Base-by-base conservation (phyloP, 306 rosid species). In the Calophaca sinica region DNA sequence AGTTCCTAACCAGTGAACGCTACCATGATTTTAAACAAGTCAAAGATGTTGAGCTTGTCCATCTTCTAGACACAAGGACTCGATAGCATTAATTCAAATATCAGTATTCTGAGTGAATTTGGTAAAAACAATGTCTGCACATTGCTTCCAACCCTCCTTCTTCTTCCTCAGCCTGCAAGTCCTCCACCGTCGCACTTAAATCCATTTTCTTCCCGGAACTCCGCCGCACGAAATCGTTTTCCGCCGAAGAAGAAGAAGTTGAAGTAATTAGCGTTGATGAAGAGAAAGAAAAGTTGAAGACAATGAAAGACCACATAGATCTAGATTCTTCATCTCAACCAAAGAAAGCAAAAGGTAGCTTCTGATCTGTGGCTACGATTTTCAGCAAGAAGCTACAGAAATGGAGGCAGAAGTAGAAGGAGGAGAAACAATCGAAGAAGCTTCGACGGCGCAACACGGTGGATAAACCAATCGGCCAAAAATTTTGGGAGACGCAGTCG, bases 381-480 rank as follows among this genome's bases (percentile, higher is more conserved):
- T 93, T 93, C 87, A 93, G 96, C 86, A 93, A 93, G 75, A 93
- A 93, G 64, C 51, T 91, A 35, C 96, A 93, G 88, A 90, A 93
- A 65, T 93, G 96, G 96, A 80, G 98, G 68, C 91, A 89, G 75
- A 93, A 93, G 73, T 96, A 93, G 86, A 90, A 90, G 87, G 79
- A 54, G 70, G 93, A 93, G 86, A 89, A 90, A 86, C 77, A 7
- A 2, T 9, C 83, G 50, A 93, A 93, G 86, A 93, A 90, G 76
- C 87, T 87, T 11, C 88, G 90, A 0, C 76, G 83, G 11, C 51
- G 51, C 5, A 29, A 12, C 36, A 96, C 92, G 10, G 97, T 89
- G 70, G 97, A 91, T 82, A 93, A 93, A 83, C 97, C 98, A 3
- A 93, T 91, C 29, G 93, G 90, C 4, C 74, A 90, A 55, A 91